phyloP scores from a whole-genome alignment of 2,329 filamentous ascomycete genomes.

The Phaeosphaeriaceae sp. region DNA sequence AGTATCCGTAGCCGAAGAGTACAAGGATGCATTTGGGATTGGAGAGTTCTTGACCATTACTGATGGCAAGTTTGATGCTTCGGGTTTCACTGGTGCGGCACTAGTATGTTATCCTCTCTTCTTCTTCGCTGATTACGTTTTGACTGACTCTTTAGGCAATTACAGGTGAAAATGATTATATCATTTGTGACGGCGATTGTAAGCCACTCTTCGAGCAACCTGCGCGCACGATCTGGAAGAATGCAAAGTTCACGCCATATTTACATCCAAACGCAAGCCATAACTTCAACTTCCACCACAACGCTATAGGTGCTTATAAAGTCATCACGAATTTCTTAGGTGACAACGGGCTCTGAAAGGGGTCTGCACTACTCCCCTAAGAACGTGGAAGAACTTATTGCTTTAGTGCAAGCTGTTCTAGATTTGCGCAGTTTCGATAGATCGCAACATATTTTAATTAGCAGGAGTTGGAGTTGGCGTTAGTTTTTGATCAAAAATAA shows the following conservation, averaged over 20 bases:
- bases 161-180: background rate
- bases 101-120: background rate
- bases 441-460: too few species aligned
- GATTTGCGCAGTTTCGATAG: too few species aligned
- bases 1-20: background rate
- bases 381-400: too few species aligned
- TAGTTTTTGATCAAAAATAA: too few species aligned
- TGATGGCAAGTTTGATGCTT: background rate
- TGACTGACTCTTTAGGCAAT: background rate
- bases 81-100: background rate
- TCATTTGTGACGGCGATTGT: background rate
- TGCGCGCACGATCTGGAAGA: background rate
- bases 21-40: background rate
- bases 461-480: too few species aligned
- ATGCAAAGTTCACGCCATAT: constrained; percentile 1
- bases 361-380: too few species aligned
- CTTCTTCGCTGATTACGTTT: background rate
- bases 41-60: background rate
- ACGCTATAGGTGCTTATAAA: background rate
- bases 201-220: background rate
- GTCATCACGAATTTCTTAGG: background rate
- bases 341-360: background rate
- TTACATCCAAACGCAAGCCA: constrained; percentile 1
- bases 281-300: background rate
- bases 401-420: too few species aligned